Evolutionary conservation across 495 filamentous ascomycete genomes (phyloP), one percentile per base, ranked within the genome.

Genomic region (Penicillium argentinense): DNA sequence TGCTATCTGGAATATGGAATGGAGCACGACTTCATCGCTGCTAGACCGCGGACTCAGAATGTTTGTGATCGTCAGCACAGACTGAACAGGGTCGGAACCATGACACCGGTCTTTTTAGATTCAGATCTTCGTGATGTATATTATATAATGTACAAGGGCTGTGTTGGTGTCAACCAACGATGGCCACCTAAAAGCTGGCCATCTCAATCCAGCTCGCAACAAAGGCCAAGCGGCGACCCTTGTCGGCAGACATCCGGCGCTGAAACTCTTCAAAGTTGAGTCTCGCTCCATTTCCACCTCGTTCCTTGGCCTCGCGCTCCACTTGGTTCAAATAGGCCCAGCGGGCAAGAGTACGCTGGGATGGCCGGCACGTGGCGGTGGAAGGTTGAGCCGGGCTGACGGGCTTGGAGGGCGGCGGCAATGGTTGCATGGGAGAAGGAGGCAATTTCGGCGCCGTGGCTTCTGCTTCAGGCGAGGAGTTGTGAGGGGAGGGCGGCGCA

Each of bases 171-270:
- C 5, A 17, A 29, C 17, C 9, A 7, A 9, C 0, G 5, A 30
- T n/a, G 13, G 8, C n/a, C 23, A 9, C 14, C 49, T 28, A 84
- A 48, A 83, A 82, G 56, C 73, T 80, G 42, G 78, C 81, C 75
- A 91, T 87, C 63, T 93, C 88, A 58, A 91, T 89, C 89, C 89
- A 95, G 44, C 76, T 85, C 13, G 84, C 86, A 24, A 93, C 72
- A 67, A 92, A 93, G 40, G 84, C 85, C 45, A 95, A 74, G 18
- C 76, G 69, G 29, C 72, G 68, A 25, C 84, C 83, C 36, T 81
- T 78, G 39, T 78, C 75, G 12, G 74, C 74, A 41, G 77, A 79
- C 73, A 91, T 88, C 28, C 86, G 80, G 19, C 68, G 63, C 47
- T 85, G 80, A 61, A 92, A 93, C 66, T 95, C 89, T 3, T 77